Evolutionary conservation across 2,329 filamentous ascomycete genomes (phyloP).

Genomic region (Simplicillium aogashimaense): DNA sequence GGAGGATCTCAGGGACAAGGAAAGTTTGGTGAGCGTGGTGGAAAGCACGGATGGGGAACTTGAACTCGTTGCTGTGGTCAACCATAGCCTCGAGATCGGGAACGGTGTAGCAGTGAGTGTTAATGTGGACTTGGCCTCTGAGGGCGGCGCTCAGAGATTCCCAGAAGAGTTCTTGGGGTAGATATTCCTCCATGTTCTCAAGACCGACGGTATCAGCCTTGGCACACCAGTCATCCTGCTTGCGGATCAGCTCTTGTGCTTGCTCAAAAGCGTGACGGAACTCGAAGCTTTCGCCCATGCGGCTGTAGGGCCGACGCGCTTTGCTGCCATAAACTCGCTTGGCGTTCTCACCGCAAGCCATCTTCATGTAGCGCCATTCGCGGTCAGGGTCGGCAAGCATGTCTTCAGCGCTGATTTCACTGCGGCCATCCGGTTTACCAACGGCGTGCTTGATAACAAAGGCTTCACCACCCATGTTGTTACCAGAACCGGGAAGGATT

Average conservation of each 20-base stretch:
- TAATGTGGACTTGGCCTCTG: conserved; percentile 57
- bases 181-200: conserved; percentile 42
- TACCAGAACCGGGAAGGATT: conserved; percentile 58
- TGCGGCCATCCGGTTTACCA: conserved; percentile 46
- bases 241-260: conserved; percentile 43
- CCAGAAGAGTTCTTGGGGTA: conserved; percentile 54
- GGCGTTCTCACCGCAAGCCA: conserved; percentile 65
- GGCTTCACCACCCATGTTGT: conserved; percentile 64
- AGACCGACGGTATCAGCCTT: conserved; percentile 40
- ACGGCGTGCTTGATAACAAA: conserved; percentile 60
- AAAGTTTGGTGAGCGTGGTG: conserved; percentile 7
- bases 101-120: conserved; percentile 63
- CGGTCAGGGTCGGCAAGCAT: conserved; percentile 57
- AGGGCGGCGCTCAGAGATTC: conserved; percentile 53
- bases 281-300: conserved; percentile 60
- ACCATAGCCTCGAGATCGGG: conserved; percentile 61
- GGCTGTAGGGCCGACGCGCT: conserved; percentile 44
- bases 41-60: conserved; percentile 30
- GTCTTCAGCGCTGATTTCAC: conserved; percentile 52
- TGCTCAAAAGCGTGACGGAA: conserved; percentile 60
- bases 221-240: conserved; percentile 60
- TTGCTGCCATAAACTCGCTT: conserved; percentile 49
- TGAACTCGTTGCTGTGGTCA: conserved; percentile 62
- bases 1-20: conserved; percentile 43
- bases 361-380: conserved; percentile 64